Evolutionary conservation across 2,329 filamentous ascomycete species (phyloP), one percentile per base, ranked within the genome.

Genomic region (Sclerotinia glacialis): DNA sequence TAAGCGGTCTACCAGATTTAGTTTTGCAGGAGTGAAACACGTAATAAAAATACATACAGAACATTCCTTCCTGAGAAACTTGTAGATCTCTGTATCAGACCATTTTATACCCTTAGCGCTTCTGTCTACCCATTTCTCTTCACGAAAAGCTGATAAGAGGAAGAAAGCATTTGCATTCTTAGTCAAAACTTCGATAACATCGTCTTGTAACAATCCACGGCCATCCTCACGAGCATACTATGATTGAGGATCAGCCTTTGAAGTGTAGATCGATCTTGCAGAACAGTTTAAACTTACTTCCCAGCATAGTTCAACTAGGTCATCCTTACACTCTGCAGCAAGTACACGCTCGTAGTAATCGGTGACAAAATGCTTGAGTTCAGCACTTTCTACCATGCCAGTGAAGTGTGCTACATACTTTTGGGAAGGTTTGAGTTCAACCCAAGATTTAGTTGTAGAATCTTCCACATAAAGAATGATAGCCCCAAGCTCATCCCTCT

Each of bases 341-440:
- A 50, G 12, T 42, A 65, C 64, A 23, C 54, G 54, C 18, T 60
- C 40, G n/a, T 65, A 65, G n/a, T 60, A 65, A 60, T 65, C 64
- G 18, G 53, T 65, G n/a, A 65, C 34, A 42, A 65, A 65, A n/a
- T 65, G 54, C 46, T 60, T 65, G 18, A 65, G 47, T 21, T 65
- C 64, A 12, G 64, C 64, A 52, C 64, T 65, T 23, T 37, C 64
- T 18, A 65, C 56, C 54, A 65, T 60, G 12, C 21, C 21, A 21
- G 54, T 59, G 28, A 60, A 65, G 26, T 60, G 42, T n/a, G 31
- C 37, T 42, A 50, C 34, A 21, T 65, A 65, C 23, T 65, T 58
- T 42, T 65, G 64, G 3, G 64, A 65, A 50, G 64, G 64, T 7
- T 60, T 59, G 0, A 65, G 47, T 28, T 65, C 64, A 52, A 65